Evolutionary conservation across 2,329 filamentous ascomycete genomes (phyloP).

Genomic region (Aspergillus oerlinghausenensis): DNA sequence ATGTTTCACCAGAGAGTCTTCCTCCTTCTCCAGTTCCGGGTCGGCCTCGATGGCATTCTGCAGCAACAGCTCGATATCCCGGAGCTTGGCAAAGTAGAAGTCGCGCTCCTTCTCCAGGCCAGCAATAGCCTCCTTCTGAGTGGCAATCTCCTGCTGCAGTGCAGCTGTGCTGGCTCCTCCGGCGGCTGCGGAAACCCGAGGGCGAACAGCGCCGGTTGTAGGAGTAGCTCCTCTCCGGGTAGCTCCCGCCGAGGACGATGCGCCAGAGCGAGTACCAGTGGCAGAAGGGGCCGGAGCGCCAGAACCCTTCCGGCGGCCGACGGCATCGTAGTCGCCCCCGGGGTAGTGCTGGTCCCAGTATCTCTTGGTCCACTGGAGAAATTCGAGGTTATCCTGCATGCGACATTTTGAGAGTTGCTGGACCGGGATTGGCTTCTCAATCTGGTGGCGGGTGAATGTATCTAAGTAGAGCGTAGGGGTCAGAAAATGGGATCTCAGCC

Average conservation of each 20-base stretch:
- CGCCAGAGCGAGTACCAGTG: conserved; percentile 47
- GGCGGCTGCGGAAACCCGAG: conserved; percentile 42
- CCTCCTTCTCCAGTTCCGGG: conserved; percentile 88
- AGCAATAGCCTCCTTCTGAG: conserved; percentile 89
- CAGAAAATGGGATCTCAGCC: not conserved
- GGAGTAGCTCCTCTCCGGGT: conserved; percentile 59
- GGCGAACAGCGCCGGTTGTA: conserved; percentile 48
- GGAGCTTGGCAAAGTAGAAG: conserved; percentile 98
- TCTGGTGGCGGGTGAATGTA: conserved; percentile 74
- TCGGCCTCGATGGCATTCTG: conserved; percentile 91
- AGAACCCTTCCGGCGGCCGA: conserved; percentile 75
- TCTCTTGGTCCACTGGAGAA: conserved; percentile 92
- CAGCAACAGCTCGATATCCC: conserved; percentile 91
- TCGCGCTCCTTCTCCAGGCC: conserved; percentile 94
- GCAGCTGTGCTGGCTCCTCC: conserved; percentile 61
- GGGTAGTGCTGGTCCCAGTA: conserved; percentile 99
- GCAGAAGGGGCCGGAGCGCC: conserved; percentile 50
- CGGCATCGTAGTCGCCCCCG: conserved; percentile 92
- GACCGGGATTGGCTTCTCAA: conserved; percentile 88
- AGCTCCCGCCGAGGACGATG: conserved; percentile 41
- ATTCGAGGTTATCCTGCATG: conserved; percentile 99
- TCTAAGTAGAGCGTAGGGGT: conserved; percentile 42
- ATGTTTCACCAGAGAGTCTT: conserved; percentile 85
- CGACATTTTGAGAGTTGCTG: conserved; percentile 92
- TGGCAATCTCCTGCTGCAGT: conserved; percentile 77